Evolutionary conservation across 805 yeast genomes (phyloP), one percentile per base, ranked within the genome.

Genomic region (Saccharomycopsis fodiens): DNA sequence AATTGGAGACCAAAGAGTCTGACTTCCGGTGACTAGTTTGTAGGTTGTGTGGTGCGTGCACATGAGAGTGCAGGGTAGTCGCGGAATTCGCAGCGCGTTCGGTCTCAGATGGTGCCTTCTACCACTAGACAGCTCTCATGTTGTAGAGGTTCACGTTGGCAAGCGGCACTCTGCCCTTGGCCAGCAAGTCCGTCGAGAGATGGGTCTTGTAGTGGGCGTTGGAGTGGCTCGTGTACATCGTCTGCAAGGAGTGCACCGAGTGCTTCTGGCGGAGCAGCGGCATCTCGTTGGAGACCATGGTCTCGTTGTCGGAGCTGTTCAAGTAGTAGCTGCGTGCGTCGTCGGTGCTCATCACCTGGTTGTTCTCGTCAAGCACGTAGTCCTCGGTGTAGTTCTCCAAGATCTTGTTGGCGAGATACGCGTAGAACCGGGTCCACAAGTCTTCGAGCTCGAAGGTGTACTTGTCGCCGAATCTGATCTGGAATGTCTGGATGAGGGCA

Each of bases 401-500:
- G 10, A 49, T 15, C 12, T 51, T 56, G 30, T 57, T 55, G 21
- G 64, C 59, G n/a, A 63, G 48, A 46, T 55, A 63, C 20, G 55
- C 45, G 55, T 58, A 64, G 29, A 64, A 50, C 32, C 51, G 56
- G 19, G 53, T 44, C 67, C 67, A 64, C 3, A 53, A 39, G 19
- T 46, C 41, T 30, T 54, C 57, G 19, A 56, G 32, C 15, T 53
- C 52, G 3, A 50, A 48, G 4, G 55, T 46, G 45, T 52, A 56
- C 3, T 31, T 35, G 43, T 54, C 42, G 16, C 58, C 57, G 13
- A 75, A 75, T 52, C 83, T 59, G 57, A 76, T 79, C 54, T 70
- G 71, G 51, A 78, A 74, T 2, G 84, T 77, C 52, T 69, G 70
- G 45, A 78, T 70, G 41, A 78, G 63, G 0, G 81, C 79, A 46